Conservation (phyloP, 176 grass and related monocot species). For the Miscanthus lutarioriparius region DNA sequence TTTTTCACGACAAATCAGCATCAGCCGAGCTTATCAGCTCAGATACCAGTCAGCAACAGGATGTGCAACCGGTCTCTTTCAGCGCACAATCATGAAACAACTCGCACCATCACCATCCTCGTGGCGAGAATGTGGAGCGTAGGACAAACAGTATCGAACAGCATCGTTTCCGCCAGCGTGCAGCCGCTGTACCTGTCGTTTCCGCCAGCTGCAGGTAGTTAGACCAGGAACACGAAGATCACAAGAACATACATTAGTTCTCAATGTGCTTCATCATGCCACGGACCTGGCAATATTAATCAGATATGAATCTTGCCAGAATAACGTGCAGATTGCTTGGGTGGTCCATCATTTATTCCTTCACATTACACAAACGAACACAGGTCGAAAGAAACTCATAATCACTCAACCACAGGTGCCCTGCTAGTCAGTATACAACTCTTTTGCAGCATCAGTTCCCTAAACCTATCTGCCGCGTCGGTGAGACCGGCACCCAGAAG, state of each 20-base stretch:
- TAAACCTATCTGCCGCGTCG: constrained; percentile 47
- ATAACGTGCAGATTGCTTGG: neutral
- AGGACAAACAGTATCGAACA: neutral
- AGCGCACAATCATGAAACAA: neutral
- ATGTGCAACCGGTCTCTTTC: neutral
- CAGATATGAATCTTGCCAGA: neutral
- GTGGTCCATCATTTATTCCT: constrained; percentile 19
- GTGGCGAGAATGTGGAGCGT: neutral
- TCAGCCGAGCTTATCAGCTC: too few relatives aligned
- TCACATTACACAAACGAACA: neutral
- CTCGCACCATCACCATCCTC: neutral
- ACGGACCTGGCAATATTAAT: neutral
- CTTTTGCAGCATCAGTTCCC: constrained; percentile 60
- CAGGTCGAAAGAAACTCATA: neutral
- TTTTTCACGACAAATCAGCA: too few relatives aligned
- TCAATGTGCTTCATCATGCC: neutral
- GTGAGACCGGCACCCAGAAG: constrained; percentile 42
- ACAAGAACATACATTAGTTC: neutral
- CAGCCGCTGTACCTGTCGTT: constrained; percentile 9
- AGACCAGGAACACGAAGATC: neutral
- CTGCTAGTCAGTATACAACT: constrained; percentile 52
- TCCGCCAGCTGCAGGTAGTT: neutral
- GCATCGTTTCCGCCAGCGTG: neutral
- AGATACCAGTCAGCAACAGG: too few relatives aligned
- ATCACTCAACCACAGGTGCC: neutral